A percentile compares a stretch with the other conserved stretches of the same genome.
These are phyloP conservation scores for Aphanomyces invadans DNA, from an alignment of 352 stramenopile species.

Conservation along the genomic window DNA sequence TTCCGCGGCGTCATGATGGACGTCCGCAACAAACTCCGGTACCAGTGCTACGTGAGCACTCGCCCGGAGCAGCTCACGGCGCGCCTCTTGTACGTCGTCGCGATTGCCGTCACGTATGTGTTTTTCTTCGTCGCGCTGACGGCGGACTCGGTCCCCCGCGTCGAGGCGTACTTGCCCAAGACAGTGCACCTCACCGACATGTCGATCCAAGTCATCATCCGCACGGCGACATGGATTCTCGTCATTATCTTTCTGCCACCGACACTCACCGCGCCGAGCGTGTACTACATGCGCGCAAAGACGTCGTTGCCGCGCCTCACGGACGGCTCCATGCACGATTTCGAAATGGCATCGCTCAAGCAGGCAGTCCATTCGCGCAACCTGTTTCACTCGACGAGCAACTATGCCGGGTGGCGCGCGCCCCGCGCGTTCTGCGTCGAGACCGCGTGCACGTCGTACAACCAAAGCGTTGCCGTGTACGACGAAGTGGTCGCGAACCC, in stretches of 20 bases:
- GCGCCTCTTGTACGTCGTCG: slow-evolving; percentile 14
- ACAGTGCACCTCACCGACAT: slow-evolving; percentile 13
- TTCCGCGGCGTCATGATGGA: slow-evolving; percentile 22
- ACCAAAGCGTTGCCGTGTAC: slow-evolving; percentile 17
- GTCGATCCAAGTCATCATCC: slow-evolving; percentile 16
- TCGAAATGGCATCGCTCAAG: slow-evolving; percentile 14
- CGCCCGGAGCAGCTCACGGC: slow-evolving; percentile 19
- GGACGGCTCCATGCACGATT: slow-evolving; percentile 11
- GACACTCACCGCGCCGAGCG: not conserved
- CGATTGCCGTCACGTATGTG: slow-evolving; percentile 17
- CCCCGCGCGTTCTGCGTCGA: slow-evolving; percentile 17
- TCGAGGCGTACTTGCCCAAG: slow-evolving; percentile 13
- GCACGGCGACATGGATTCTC: slow-evolving; percentile 15
- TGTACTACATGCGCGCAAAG: slow-evolving; percentile 14
- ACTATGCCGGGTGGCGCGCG: slow-evolving; percentile 7
- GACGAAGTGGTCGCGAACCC: slow-evolving; percentile 5
- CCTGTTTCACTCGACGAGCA: not conserved
- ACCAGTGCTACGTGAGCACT: slow-evolving; percentile 13
- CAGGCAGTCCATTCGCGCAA: slow-evolving; percentile 2
- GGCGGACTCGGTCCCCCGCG: slow-evolving; percentile 8
- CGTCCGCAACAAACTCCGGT: slow-evolving; percentile 21
- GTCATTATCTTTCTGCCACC: slow-evolving; percentile 16
- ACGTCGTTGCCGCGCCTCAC: slow-evolving; percentile 13
- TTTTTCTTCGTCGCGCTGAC: slow-evolving; percentile 20
- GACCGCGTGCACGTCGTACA: slow-evolving; percentile 15